A percentile compares a stretch with the other conserved stretches of the same genome.
These are phyloP conservation scores for Neoboletus subvelutipes DNA, from an alignment of 768 basidiomycete species.

Conservation along the genomic window DNA sequence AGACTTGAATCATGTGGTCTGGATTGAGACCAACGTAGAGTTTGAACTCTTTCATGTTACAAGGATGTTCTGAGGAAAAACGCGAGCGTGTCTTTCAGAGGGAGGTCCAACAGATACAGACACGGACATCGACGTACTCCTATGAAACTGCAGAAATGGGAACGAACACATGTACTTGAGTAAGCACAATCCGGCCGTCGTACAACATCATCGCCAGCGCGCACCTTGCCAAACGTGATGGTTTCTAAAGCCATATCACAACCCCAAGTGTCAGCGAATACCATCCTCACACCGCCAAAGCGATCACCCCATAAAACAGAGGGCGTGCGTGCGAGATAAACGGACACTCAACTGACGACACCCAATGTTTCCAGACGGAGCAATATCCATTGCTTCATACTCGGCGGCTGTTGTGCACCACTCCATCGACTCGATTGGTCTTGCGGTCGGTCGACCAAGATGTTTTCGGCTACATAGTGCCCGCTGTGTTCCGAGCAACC, in stretches of 20 bases:
- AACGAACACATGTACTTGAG: neutral
- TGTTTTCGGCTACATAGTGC: slow-evolving; percentile 66
- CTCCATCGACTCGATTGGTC: slow-evolving; percentile 78
- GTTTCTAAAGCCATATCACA: slow-evolving; percentile 43
- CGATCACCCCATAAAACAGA: neutral
- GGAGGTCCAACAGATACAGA: neutral
- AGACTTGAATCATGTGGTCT: slow-evolving; percentile 67
- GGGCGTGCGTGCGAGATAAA: neutral
- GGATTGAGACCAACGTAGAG: slow-evolving; percentile 62
- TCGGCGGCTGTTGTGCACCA: slow-evolving; percentile 56
- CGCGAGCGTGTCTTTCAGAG: slow-evolving; percentile 1
- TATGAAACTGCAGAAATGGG: slow-evolving; percentile 20
- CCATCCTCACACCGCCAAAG: neutral
- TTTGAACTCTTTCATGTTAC: slow-evolving; percentile 84
- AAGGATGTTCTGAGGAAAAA: slow-evolving; percentile 62
- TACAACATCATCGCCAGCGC: slow-evolving; percentile 13
- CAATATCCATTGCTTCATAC: slow-evolving; percentile 67
- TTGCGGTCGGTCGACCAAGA: slow-evolving; percentile 58
- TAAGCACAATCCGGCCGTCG: neutral
- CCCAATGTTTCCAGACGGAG: slow-evolving; percentile 58
- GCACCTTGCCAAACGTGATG: slow-evolving; percentile 81
- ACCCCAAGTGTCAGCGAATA: slow-evolving; percentile 8
- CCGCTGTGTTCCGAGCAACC: slow-evolving; percentile 72
- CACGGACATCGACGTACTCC: slow-evolving; percentile 21
- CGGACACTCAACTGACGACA: slow-evolving; percentile 60